phyloP scores from a whole-genome alignment of 2,329 filamentous ascomycete genomes.

The Aphanocladium album region DNA sequence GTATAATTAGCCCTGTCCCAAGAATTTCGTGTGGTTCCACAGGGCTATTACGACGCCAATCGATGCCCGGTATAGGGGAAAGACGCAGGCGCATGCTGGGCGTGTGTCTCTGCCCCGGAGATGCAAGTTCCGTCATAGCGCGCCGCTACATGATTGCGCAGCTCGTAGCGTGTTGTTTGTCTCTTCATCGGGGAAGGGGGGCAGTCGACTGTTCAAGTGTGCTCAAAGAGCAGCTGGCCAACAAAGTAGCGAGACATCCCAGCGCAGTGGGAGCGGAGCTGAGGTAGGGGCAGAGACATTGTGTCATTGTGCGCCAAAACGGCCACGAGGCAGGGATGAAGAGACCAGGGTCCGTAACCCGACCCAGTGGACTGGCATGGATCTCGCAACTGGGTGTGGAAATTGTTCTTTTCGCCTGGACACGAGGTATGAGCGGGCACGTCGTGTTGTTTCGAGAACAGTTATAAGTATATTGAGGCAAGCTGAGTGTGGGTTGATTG shows the following conservation, averaged over 20 bases:
- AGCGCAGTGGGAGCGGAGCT: neutral
- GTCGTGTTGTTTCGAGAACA: neutral
- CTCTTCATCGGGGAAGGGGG: neutral
- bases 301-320: conserved; percentile 5
- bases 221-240: neutral
- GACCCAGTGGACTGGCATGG: neutral
- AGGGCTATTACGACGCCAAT: neutral
- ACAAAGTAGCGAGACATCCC: neutral
- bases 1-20: neutral
- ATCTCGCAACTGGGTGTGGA: neutral
- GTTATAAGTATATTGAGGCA: neutral
- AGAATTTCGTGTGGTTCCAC: conserved; percentile 7
- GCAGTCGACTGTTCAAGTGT: neutral
- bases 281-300: neutral
- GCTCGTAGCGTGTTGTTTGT: neutral
- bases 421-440: neutral
- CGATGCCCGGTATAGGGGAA: neutral
- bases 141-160: neutral
- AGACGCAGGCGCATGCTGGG: neutral
- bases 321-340: neutral
- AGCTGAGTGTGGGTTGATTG: neutral
- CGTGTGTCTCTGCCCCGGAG: neutral
- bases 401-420: neutral
- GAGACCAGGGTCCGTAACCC: neutral
- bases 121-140: neutral